Base-by-base conservation (phyloP, 495 filamentous ascomycete species). In the Bathelium albidoporum region DNA sequence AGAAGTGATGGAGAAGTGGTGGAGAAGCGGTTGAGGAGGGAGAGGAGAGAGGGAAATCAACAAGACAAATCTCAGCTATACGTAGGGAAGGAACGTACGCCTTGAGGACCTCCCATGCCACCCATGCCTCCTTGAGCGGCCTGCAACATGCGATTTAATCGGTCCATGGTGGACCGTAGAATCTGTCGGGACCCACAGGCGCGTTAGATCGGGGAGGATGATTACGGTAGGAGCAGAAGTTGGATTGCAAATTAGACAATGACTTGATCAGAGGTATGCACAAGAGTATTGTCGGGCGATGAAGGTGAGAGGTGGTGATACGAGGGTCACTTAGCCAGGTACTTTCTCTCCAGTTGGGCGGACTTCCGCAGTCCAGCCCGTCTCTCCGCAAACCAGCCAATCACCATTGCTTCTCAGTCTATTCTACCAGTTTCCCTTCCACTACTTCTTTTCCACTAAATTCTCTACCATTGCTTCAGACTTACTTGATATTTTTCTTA, bases 71-170 rank as follows among this genome's bases (percentile, higher is more conserved):
- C 16, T 5, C 7, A 41, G 36, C 9, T 49, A 7, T 49, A 20
- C n/a, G 20, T n/a, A 20, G 43, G 20, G 24, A 29, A 20, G 2
- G 24, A 29, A 55, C 49, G 20, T 55, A 55, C 49, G 7, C 49
- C 49, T 55, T 55, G 49, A 29, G 49, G 49, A 10, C 49, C 49
- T 55, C 49, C 49, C 49, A 55, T 55, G n/a, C 29, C 41, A 45
- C 12, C 34, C 18, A 61, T 62, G 20, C 89, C 85, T 61, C 85
- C 85, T 69, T 88, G 87, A 70, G 87, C 88, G 66, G 84, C 83
- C 70, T 87, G 82, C 63, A 96, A 81, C 85, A 96, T 87, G 69
- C 87, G 81, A 72, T 87, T 87, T 71, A 95, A 85, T 70, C 91
- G 88, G 73, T 96, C 90, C 91, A 96, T 96, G 31, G 41, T 64